Evolutionary conservation across 202 grass and related monocot genomes (phyloP), one percentile per base, ranked within the genome.

Genomic region (Alloteropsis angusta): DNA sequence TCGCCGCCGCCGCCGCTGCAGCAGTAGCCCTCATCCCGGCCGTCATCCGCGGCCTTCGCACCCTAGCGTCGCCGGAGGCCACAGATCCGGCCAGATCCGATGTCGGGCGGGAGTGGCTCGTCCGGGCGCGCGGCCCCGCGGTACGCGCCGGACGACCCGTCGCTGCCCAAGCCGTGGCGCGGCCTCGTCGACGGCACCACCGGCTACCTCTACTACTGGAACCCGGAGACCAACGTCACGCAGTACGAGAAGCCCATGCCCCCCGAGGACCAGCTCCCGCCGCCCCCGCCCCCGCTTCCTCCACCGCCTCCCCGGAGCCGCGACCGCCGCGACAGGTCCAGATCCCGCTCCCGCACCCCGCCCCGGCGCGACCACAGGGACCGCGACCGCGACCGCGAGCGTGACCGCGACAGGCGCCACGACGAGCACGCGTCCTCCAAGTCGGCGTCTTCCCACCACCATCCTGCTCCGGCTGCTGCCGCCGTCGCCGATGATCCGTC

Each of bases 201-300:
- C 48, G 95, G 92, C 22, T 98, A 95, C 79, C 89, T 98, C 65
- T 98, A 98, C 87, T 98, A 93, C 85, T 98, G 92, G 95, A 98
- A 98, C 60, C 92, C 89, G 7, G 95, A 98, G 5, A 98, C 95
- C 14, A 90, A 98, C 83, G 68, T 93, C 11, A 95, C 95, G 34
- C 92, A 99, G 90, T 99, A 99, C 79, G 96, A 99, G 84, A 82
- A 63, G 16, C 96, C 96, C n/a, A 35, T 76, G 21, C 84, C 88
- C 11, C 84, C 75, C 10, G 86, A 77, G 23, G 84, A 87, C 21
- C 83, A 79, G 50, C 89, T 89, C 21, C 91, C 78, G 0, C 86
- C 88, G 10, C 94, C 92, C 1, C 84, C 87, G 41, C 94, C 91
- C 3, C 94, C 85, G 68, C 81, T 87, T 3, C 86, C 87, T 4